phyloP scores from a whole-genome alignment of 148 eudicot species.

The Tetragonia tetragonoides region DNA sequence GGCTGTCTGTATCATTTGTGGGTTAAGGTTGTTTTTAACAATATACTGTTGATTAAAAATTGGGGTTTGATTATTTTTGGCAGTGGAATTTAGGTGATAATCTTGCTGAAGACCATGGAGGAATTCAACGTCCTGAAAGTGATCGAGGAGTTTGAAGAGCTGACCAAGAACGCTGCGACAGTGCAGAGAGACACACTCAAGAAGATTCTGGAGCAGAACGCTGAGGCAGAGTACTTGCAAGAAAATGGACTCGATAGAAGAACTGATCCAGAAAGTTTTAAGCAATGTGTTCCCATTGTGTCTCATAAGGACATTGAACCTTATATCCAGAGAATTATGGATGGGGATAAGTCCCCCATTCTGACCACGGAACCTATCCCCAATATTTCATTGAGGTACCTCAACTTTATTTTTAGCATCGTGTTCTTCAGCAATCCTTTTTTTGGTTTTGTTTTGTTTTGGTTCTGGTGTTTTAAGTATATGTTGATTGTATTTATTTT shows the following conservation, averaged over 20 bases:
- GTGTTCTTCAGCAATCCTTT: too few species aligned
- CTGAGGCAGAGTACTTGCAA: slow-evolving; percentile 30
- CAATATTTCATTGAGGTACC: slow-evolving; percentile 73
- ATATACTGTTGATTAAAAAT: too few species aligned
- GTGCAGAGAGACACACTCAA: slow-evolving; percentile 40
- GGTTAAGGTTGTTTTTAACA: too few species aligned
- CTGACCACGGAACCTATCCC: slow-evolving; percentile 78
- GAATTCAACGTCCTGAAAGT: slow-evolving; percentile 26
- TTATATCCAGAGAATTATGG: slow-evolving; percentile 59
- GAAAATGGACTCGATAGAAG: slow-evolving; percentile 35
- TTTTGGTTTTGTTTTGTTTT: too few species aligned
- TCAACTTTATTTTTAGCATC: too few species aligned
- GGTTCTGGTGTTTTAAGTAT: too few species aligned
- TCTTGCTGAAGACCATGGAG: slow-evolving; percentile 34
- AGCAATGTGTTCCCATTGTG: slow-evolving; percentile 68
- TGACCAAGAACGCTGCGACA: slow-evolving; percentile 34
- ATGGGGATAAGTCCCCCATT: slow-evolving; percentile 63
- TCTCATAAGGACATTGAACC: slow-evolving; percentile 68
- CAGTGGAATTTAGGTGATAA: not conserved
- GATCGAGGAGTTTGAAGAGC: slow-evolving; percentile 41
- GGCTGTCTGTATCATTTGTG: too few species aligned
- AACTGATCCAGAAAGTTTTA: slow-evolving; percentile 63
- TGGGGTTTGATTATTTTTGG: not conserved
- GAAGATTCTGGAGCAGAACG: slow-evolving; percentile 42
- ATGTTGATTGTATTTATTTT: slow-evolving; percentile 20